Base-by-base conservation (phyloP, 2,329 filamentous ascomycete species). In the Penicillium corylophilum region DNA sequence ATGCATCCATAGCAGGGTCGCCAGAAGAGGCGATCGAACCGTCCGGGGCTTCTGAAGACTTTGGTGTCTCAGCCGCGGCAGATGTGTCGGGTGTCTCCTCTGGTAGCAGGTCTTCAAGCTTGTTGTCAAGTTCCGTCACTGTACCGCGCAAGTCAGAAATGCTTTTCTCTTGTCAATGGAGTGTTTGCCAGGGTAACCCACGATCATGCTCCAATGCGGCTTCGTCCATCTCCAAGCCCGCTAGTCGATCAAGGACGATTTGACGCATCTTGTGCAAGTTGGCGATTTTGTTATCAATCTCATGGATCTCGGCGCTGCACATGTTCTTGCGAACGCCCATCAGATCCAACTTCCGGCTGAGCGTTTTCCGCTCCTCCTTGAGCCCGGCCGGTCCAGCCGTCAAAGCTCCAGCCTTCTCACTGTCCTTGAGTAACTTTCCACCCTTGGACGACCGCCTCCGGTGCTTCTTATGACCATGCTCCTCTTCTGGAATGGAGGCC, bases 201-300 rank as follows among this genome's bases (percentile, higher is more conserved):
- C 88, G 81, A 65, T 96, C 92, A 70, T 94, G 89, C 74, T 97
- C 94, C 54, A 97, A 75, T 55, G 95, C 78, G 35, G 88, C 83
- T 73, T 99, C 94, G 64, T 97, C 93, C 70, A 93, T 87, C 73
- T 99, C 94, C 55, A 97, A 76, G 2, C 82, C 84, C 1, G 92
- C 92, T 60, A 99, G 74, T 56, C 94, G 82, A 49, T 96, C 91
- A 51, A 99, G 73, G 41, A 97, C 88, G 55, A 96, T 95, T 67
- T 87, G 88, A 60, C 94, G 87, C 90, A 97, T 96, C 56, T 85
- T 90, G 62, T 90, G 87, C 48, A 99, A 78, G 71, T 97, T 97
- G 54, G 90, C 84, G 57, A 99, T 93, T 74, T 97, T 99, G 74
- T 88, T 92, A 74, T 99, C 94, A 55, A 99, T 96, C 67, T 99